A percentile compares a stretch with the other conserved stretches of the same genome.
phyloP scores from a whole-genome alignment of 2,329 filamentous ascomycete species.

The Nigrospora oryzae region DNA sequence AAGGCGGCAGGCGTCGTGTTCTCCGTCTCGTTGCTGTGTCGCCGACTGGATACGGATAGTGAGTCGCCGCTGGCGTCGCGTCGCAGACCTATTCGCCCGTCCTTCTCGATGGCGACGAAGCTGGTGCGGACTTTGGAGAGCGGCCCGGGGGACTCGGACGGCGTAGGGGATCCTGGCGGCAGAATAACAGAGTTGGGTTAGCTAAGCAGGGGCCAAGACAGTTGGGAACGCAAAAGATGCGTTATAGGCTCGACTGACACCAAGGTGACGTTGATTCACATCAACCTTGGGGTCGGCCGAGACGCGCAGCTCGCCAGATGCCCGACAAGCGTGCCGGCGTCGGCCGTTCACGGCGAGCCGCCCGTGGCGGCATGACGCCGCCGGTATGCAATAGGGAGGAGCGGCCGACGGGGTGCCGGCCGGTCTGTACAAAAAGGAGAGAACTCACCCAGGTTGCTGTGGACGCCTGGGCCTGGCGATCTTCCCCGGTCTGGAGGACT shows the following conservation, averaged over 20 bases:
- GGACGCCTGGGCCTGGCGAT: constrained; percentile 38
- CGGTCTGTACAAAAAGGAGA: constrained; percentile 4
- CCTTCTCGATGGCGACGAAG: constrained; percentile 66
- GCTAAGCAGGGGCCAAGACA: constrained; percentile 7
- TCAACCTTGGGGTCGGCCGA: no score
- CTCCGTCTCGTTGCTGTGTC: constrained; percentile 28
- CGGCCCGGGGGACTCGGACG: constrained; percentile 48
- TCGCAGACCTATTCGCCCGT: constrained; percentile 47
- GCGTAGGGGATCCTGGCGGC: constrained; percentile 23
- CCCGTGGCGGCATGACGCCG: no score
- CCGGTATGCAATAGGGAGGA: no score
- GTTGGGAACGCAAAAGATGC: neutral
- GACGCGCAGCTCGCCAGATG: no score
- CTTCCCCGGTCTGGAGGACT: constrained; percentile 60
- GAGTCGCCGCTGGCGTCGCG: constrained; percentile 35
- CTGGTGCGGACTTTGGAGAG: constrained; percentile 68
- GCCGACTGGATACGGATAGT: constrained; percentile 23
- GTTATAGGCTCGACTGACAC: neutral
- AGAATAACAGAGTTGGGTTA: constrained; percentile 19
- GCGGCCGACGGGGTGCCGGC: no score
- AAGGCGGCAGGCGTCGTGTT: constrained; percentile 27
- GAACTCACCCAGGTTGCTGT: constrained; percentile 25
- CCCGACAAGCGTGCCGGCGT: no score
- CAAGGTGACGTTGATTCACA: neutral
- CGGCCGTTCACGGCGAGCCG: no score